Evolutionary conservation across 2,329 filamentous ascomycete genomes (phyloP).

Genomic region (Beauveria asiatica): DNA sequence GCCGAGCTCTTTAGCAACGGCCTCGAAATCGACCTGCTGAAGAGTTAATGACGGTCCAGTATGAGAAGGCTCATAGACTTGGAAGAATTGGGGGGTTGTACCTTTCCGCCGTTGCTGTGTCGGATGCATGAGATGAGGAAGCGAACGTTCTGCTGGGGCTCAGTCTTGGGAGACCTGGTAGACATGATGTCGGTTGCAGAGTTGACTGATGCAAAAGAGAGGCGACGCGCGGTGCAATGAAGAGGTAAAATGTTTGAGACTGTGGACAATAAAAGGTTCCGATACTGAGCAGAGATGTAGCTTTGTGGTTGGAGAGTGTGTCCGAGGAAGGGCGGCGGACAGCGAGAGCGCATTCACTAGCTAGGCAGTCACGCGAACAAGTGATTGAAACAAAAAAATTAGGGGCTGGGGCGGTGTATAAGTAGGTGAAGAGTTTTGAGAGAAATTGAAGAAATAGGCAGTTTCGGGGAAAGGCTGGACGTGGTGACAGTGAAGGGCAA

Average conservation of each 20-base stretch:
- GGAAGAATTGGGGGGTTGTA: constrained; percentile 21
- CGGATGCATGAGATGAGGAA: constrained; percentile 61
- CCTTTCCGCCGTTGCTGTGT: constrained; percentile 50
- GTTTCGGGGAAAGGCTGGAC: neutral
- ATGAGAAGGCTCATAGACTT: no score
- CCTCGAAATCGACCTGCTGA: constrained; percentile 53
- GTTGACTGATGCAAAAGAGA: no score
- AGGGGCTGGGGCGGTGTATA: neutral
- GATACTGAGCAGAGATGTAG: neutral
- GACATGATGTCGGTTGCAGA: constrained; percentile 34
- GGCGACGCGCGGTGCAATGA: no score
- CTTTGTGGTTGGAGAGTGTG: neutral
- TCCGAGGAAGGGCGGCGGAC: neutral
- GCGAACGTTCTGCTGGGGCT: constrained; percentile 49
- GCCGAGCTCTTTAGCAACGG: constrained; percentile 54
- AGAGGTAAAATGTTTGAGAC: no score
- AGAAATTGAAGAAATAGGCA: neutral
- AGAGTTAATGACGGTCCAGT: neutral
- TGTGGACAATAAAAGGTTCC: no score
- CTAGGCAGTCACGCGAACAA: neutral
- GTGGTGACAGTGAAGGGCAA: neutral
- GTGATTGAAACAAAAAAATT: neutral
- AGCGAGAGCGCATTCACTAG: neutral
- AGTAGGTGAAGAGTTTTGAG: neutral
- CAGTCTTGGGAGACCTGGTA: constrained; percentile 32